These are phyloP conservation scores for Buxus sempervirens DNA, from an alignment of 164 flowering plant genomes.

Conservation along the genomic window DNA sequence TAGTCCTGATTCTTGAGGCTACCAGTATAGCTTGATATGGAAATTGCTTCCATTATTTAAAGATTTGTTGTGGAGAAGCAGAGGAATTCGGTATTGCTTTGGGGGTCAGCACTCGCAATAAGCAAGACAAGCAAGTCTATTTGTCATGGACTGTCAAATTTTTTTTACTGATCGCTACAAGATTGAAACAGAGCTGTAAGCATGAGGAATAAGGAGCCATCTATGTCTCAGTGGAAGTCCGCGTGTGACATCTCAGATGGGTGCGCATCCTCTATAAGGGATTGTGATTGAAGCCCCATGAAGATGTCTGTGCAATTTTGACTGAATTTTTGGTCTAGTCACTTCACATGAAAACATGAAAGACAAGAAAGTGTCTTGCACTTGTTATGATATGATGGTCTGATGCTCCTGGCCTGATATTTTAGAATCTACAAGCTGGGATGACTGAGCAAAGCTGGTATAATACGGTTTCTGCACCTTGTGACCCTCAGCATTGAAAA, in stretches of 20 bases:
- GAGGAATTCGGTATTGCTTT: neutral
- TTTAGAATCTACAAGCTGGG: neutral
- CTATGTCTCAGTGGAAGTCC: neutral
- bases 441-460: neutral
- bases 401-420: slow-evolving; percentile 1
- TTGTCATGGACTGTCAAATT: no score
- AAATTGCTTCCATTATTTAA: neutral
- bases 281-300: neutral
- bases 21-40: no score
- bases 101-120: neutral
- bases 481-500: no score
- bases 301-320: neutral
- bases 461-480: neutral
- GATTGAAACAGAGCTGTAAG: neutral
- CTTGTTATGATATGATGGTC: neutral
- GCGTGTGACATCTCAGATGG: neutral
- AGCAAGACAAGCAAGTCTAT: no score
- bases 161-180: no score
- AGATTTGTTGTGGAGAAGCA: neutral
- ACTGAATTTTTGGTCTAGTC: neutral
- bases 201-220: neutral
- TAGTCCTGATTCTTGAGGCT: neutral
- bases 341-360: neutral
- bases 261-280: neutral
- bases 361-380: neutral